phyloP scores from a whole-genome alignment of 2,329 filamentous ascomycete genomes.

The Fusarium piperis region DNA sequence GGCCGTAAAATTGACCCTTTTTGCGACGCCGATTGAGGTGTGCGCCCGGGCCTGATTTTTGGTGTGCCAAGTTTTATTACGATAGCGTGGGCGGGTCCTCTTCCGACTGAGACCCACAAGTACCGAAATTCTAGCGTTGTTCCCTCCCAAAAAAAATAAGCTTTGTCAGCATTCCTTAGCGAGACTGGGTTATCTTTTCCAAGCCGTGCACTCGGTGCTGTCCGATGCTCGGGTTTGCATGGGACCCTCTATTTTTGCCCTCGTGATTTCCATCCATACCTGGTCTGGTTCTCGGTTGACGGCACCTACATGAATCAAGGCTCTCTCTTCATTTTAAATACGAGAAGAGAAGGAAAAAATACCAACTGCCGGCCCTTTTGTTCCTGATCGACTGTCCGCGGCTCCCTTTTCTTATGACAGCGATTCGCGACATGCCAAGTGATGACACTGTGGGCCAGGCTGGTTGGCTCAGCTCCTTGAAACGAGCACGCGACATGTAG shows the following conservation, averaged over 20 bases:
- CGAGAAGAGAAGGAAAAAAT: background rate
- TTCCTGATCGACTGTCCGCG: background rate
- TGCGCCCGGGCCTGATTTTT: too few relatives aligned
- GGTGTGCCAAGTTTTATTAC: too few relatives aligned
- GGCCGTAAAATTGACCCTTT: too few relatives aligned
- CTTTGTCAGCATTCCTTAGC: background rate
- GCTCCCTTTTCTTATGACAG: background rate
- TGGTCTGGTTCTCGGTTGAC: background rate
- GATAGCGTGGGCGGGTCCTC: background rate
- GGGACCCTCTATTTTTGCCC: background rate
- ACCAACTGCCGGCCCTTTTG: background rate
- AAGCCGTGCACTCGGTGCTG: background rate
- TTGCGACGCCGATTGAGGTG: too few relatives aligned
- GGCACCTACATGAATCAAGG: background rate
- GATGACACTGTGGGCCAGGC: background rate
- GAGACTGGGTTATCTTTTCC: background rate
- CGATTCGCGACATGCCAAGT: slow-evolving; percentile 5
- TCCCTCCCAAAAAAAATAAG: background rate
- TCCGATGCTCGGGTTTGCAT: background rate
- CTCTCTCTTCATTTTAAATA: background rate
- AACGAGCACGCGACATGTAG: slow-evolving; percentile 22
- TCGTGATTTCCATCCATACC: background rate
- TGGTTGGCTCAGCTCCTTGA: background rate
- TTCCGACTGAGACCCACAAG: background rate
- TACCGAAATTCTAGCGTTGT: background rate